Evolutionary conservation across 208 protist species (phyloP), one percentile per base, ranked within the genome.

Genomic region (Borovskyia barvae): DNA sequence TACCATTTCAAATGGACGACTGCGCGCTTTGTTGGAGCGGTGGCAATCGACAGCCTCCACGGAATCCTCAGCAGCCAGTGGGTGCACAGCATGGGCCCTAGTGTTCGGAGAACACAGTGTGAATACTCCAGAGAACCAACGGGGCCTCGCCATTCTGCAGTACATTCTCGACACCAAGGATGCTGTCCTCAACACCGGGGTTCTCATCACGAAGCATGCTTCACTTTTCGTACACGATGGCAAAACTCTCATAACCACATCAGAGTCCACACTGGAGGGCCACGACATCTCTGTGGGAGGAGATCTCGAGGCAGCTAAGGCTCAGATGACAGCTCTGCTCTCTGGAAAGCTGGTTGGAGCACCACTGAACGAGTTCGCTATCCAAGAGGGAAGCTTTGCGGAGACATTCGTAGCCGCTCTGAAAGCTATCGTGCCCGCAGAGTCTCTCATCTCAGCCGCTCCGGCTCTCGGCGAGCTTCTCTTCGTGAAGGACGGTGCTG

Each of bases 61-160:
- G 7, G 71, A 59, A n/a, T 73, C 77, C 17, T 25, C 69, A 5
- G 36, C 56, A 2, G 75, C 67, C 2, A 41, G 36, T 26, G 29
- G 61, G 24, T 89, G 78, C 57, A 52, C 25, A 9, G 69, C 75
- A 22, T 77, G 89, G 51, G 69, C 77, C 22, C 85, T 66, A 36
- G 59, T 90, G 17, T 85, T 89, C 58, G 88, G 88, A 29, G 69
- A 74, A 6, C 41, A 76, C 20, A 88, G 76, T 32, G 55, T 72
- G 25, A 82, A 77, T 40, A 91, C 83, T 0, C 63, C 86, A 12
- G 83, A 92, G 40, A 95, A 95, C 61, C 89, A 95, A 56, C 85
- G 89, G 20, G 78, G 85, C 2, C 75, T 86, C 67, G 83, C 85
- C 1, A 20, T 95, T 8, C 20, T 91, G n/a, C 89, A 95, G 73